Base-by-base conservation (phyloP, 768 basidiomycete genomes). In the Lentinula detonsa region DNA sequence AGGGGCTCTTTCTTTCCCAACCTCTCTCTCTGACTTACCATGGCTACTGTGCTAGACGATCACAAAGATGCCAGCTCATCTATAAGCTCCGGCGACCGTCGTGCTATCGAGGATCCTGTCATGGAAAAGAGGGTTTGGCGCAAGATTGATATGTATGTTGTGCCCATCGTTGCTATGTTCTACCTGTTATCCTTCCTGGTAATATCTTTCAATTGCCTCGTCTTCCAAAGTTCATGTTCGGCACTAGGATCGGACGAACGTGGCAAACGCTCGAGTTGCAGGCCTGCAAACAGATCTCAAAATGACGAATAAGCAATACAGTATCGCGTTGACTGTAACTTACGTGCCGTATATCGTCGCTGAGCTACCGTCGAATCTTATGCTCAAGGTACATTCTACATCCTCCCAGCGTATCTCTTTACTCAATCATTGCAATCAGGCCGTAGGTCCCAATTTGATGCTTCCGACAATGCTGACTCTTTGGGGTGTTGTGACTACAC, bases 401-500 rank as follows among this genome's bases (percentile, higher is more conserved):
- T n/a, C 13, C 16, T 28, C 45, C 15, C 9, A 1, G 1, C 35
- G 37, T 10, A 15, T 18, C 9, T 16, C 11, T 43, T 16, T 8
- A 23, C 16, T 49, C 16, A 43, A 52, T 16, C 3, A 65, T 73
- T 43, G 64, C 67, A 1, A 67, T 18, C 60, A 78, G 74, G 66
- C 78, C 49, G 81, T 85, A 2, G 84, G 87, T 1, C 79, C 85
- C n/a, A 77, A 83, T 60, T 71, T 82, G 51, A 77, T 87, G 68
- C 63, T 83, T 53, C 88, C 89, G 0, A 70, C 81, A 1, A 83
- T 88, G 79, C 71, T 88, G 52, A 78, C 81, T 0, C 65, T 83
- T 1, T 91, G 89, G 88, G 88, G 88, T n/a, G 51, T 88, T n/a
- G 78, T 85, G 13, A 78, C 81, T 9, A 77, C 84, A 8, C 73